Evolutionary conservation across 2,329 filamentous ascomycete genomes (phyloP).

Genomic region (Gaeumannomyces tritici): DNA sequence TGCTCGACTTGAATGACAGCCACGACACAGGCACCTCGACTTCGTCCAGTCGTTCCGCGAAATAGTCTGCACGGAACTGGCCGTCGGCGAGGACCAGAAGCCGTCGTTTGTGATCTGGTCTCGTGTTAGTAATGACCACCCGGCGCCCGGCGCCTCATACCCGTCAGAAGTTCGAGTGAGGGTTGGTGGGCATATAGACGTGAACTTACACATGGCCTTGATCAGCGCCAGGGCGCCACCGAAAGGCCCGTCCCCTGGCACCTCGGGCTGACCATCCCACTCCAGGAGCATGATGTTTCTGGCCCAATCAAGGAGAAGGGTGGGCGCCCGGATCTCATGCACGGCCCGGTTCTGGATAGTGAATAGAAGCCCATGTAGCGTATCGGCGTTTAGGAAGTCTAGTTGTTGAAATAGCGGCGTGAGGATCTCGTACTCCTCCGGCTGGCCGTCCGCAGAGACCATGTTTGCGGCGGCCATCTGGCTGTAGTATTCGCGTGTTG

Average conservation of each 20-base stretch:
- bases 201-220: slow-evolving; percentile 56
- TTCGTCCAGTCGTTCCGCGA: slow-evolving; percentile 66
- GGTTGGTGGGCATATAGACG: neutral
- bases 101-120: slow-evolving; percentile 49
- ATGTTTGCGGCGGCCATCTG: slow-evolving; percentile 25
- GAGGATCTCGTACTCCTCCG: slow-evolving; percentile 31
- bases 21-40: slow-evolving; percentile 67
- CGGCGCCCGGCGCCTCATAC: too few species aligned
- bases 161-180: too few species aligned
- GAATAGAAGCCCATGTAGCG: slow-evolving; percentile 36
- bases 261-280: slow-evolving; percentile 68
- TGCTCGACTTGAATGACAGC: slow-evolving; percentile 51
- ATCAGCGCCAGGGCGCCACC: slow-evolving; percentile 71
- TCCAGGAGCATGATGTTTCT: slow-evolving; percentile 65
- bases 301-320: slow-evolving; percentile 59
- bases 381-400: slow-evolving; percentile 37
- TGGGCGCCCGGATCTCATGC: slow-evolving; percentile 48
- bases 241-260: slow-evolving; percentile 61
- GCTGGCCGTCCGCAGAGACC: slow-evolving; percentile 21
- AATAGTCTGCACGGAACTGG: slow-evolving; percentile 66
- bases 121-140: neutral
- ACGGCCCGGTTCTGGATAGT: slow-evolving; percentile 38
- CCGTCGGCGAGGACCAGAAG: slow-evolving; percentile 55
- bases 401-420: slow-evolving; percentile 41
- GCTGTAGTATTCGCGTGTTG: slow-evolving; percentile 39